These are phyloP conservation scores for Hyaloscypha hepaticicola DNA, from an alignment of 495 filamentous ascomycete genomes.

Conservation along the genomic window DNA sequence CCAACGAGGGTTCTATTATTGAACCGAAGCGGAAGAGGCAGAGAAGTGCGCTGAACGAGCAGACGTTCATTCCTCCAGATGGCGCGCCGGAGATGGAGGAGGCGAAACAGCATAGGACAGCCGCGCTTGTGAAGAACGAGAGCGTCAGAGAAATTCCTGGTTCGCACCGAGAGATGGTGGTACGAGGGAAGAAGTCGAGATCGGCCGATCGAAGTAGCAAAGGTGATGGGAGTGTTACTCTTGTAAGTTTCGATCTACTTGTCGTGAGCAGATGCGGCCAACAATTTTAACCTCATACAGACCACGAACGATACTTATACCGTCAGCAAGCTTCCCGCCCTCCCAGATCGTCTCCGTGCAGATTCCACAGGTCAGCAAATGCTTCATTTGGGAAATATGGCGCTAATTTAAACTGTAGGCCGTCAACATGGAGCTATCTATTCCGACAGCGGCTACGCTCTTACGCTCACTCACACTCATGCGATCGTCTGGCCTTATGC, in stretches of 20 bases:
- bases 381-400: too few species aligned
- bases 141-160: slow-evolving; percentile 41
- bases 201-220: slow-evolving; percentile 52
- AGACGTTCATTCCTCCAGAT: slow-evolving; percentile 49
- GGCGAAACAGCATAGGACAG: slow-evolving; percentile 45
- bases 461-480: slow-evolving; percentile 73
- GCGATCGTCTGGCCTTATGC: slow-evolving; percentile 90
- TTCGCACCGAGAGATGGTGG: slow-evolving; percentile 52
- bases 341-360: slow-evolving; percentile 70
- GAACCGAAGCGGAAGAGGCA: slow-evolving; percentile 73
- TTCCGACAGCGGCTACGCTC: slow-evolving; percentile 65
- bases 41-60: slow-evolving; percentile 58
- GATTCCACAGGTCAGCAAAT: slow-evolving; percentile 55
- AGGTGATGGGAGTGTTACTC: slow-evolving; percentile 58
- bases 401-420: neutral
- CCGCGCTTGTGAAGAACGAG: slow-evolving; percentile 43
- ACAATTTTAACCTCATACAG: slow-evolving; percentile 41
- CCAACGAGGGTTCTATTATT: slow-evolving; percentile 55
- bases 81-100: slow-evolving; percentile 46
- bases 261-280: neutral
- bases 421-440: slow-evolving; percentile 64
- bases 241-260: slow-evolving; percentile 50
- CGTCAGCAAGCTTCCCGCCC: slow-evolving; percentile 77
- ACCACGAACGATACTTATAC: slow-evolving; percentile 84
- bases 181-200: slow-evolving; percentile 60